Conservation (phyloP, 352 stramenopile genomes). For the Pythium brachiatum region DNA sequence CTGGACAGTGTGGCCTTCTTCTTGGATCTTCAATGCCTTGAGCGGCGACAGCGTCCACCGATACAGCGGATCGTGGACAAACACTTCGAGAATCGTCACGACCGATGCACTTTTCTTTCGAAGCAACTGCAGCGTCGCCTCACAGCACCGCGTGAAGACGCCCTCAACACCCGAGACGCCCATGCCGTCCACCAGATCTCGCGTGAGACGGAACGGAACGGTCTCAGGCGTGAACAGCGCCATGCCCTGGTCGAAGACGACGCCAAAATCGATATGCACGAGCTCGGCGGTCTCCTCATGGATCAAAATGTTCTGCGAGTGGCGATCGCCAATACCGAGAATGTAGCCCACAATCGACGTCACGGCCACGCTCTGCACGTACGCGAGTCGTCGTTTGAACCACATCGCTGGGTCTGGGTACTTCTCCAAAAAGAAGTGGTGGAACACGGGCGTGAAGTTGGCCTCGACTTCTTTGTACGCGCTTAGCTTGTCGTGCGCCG, state of each 20-base stretch:
- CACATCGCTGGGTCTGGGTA: slow-evolving; percentile 94
- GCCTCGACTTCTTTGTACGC: slow-evolving; percentile 90
- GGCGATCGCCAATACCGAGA: slow-evolving; percentile 97
- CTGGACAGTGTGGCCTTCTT: slow-evolving; percentile 35
- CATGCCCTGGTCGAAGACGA: slow-evolving; percentile 99
- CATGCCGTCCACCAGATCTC: slow-evolving; percentile 99
- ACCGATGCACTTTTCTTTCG: slow-evolving; percentile 93
- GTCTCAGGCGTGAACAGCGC: slow-evolving; percentile 95
- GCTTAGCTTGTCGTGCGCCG: slow-evolving; percentile 62
- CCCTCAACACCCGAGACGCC: slow-evolving; percentile 95
- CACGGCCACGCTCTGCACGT: slow-evolving; percentile 95
- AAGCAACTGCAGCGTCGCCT: slow-evolving; percentile 91
- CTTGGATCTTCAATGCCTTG: slow-evolving; percentile 83
- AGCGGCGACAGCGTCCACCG: slow-evolving; percentile 95
- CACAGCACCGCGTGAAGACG: slow-evolving; percentile 93
- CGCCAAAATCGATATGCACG: slow-evolving; percentile 99
- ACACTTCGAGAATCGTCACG: slow-evolving; percentile 98
- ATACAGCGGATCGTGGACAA: slow-evolving; percentile 99
- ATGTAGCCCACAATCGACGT: slow-evolving; percentile 97
- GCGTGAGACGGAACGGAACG: slow-evolving; percentile 98
- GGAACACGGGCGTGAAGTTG: slow-evolving; percentile 97
- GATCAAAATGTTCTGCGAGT: slow-evolving; percentile 98
- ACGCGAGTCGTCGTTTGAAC: slow-evolving; percentile 92
- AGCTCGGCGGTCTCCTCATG: slow-evolving; percentile 96
- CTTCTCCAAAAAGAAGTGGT: slow-evolving; percentile 97